Evolutionary conservation across 768 basidiomycete genomes (phyloP).

Genomic region (Trametes meyenii): DNA sequence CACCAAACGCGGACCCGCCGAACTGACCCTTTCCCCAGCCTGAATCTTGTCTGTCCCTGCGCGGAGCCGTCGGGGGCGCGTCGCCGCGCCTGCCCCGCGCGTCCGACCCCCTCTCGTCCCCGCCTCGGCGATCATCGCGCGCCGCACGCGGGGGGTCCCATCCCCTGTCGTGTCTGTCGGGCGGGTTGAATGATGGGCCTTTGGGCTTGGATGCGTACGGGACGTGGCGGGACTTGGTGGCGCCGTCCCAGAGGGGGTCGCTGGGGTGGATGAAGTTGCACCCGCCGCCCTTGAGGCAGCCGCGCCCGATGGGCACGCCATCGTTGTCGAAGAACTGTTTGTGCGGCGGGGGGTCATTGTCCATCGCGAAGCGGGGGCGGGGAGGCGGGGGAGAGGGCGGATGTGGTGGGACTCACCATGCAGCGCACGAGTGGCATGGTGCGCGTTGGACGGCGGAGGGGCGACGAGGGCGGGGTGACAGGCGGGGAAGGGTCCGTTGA

Average conservation of each 20-base stretch:
- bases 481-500: not conserved
- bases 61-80: too few species aligned
- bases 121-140: too few species aligned
- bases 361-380: constrained; percentile 10
- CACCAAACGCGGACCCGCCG: too few species aligned
- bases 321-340: constrained; percentile 31
- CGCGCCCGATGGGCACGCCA: constrained; percentile 32
- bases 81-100: too few species aligned
- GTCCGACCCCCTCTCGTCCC: too few species aligned
- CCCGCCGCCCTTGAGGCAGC: constrained; percentile 31
- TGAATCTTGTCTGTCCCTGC: too few species aligned
- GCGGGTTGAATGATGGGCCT: too few species aligned
- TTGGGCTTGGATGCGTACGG: not conserved
- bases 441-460: constrained; percentile 22
- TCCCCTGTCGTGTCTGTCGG: not conserved
- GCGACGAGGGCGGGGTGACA: constrained; percentile 10
- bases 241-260: constrained; percentile 38
- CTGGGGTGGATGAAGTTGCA: constrained; percentile 40
- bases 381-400: constrained; percentile 22
- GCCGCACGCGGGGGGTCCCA: too few species aligned
- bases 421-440: constrained; percentile 20
- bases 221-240: constrained; percentile 6
- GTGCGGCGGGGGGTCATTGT: constrained; percentile 1
- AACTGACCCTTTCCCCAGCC: too few species aligned
- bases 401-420: constrained; percentile 15